Evolutionary conservation across 345 rosid species (phyloP), one percentile per base, ranked within the genome.

Genomic region (Populus euphratica): DNA sequence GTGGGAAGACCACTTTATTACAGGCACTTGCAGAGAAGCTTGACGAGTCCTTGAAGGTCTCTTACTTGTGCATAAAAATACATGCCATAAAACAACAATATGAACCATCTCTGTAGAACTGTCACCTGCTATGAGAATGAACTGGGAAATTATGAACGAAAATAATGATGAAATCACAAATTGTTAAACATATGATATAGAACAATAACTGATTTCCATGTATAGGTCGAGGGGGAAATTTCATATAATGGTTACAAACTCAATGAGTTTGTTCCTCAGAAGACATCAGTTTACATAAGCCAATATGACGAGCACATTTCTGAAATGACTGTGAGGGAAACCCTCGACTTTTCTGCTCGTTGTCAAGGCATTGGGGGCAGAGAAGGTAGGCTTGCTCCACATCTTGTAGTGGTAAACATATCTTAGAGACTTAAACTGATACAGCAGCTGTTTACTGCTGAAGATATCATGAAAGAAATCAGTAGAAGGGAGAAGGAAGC

Each of bases 1-100:
- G 87, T 44, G 93, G 91, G 63, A 90, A 85, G 75, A 86, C 88
- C 54, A 84, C 91, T 52, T 67, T 90, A 10, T 77, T 85, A 66
- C 74, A 81, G 78, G 88, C 89, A 49, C 83, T 90, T 27, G 77
- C 93, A 8, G 93, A 86, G 63, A 88, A 73, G 69, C 83, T 83
- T 0, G 71, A 83, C 36, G 65, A 44, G 62, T 81, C 87, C 77
- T 83, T 89, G 70, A 81, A 83, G 90, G 92, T 87, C 3, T 66
- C 43, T 23, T 59, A n/a, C 52, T 47, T 47, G 52, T 12, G 50
- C 50, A 0, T 47, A 47, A 0, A 47, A 4, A 3, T 47, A 0
- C 18, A 14, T 47, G 50, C 50, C 18, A 47, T 12, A 47, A 47
- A 47, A 47, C 18, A 47, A 14, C 52, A 33, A 33, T 33, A 4